Base-by-base conservation (phyloP, 176 grass and related monocot genomes). In the Zizania latifolia region DNA sequence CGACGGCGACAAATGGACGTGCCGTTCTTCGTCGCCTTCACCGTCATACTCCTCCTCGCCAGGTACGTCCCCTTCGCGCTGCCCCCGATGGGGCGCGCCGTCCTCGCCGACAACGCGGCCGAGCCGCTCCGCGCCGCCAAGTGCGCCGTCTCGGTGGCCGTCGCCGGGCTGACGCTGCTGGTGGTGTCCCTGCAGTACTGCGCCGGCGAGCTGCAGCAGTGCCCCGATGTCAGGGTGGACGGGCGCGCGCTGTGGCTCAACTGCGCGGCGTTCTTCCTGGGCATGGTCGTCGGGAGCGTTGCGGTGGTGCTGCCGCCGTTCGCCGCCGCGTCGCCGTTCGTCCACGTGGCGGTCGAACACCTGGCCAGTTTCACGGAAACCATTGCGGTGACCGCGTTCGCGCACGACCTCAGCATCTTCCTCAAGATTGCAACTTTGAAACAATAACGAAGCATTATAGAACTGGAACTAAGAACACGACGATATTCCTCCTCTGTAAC, bases 171-270 rank as follows among this genome's bases (percentile, higher is more conserved):
- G 44, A 3, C 22, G 60, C 61, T 65, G 60, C 75, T 78, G 13
- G 75, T 78, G 2, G 75, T 78, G 2, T 53, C 61, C 3, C 5
- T 31, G 60, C 6, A 53, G 21, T 65, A 13, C 21, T 35, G 19
- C 46, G 46, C 19, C 46, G 46, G 46, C 46, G 46, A 19, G 17
- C 56, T 24, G 21, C n/a, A 27, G 12, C 45, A 38, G 41, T 53
- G 59, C 43, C 28, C 39, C 17, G 58, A 50, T 3, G 60, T 28
- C n/a, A 24, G 13, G 29, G 36, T 65, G 76, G 76, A 43, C 17
- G 50, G 10, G 63, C 39, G 63, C 34, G 63, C n/a, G 48, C 24
- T 78, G 76, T 78, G 76, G 62, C 51, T 77, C 44, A 78, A 78
- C 75, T 65, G 11, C 31, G 44, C 60, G n/a, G 43, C 75, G 75